Evolutionary conservation across 1,284 basidiomycete genomes (phyloP), one percentile per base, ranked within the genome.

Genomic region (Naganishia albida): DNA sequence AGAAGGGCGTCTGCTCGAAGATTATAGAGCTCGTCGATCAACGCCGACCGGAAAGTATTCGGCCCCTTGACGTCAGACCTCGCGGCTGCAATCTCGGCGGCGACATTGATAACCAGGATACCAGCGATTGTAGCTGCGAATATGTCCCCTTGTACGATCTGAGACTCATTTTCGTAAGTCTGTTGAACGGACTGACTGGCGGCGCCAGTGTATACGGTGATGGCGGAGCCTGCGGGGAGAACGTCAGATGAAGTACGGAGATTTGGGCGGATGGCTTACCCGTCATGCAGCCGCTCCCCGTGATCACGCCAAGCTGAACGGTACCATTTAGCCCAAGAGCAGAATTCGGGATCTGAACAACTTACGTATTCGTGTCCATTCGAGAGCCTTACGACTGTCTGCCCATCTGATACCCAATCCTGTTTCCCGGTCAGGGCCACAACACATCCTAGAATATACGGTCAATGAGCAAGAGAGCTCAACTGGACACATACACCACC

Each of bases 321-420:
- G 7, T 1, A 46, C 28, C 39, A 28, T 15, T 64, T 30, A 55
- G 34, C 28, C 15, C 8, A 7, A 8, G 23, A n/a, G 8, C 18
- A 34, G 34, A 10, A 34, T 6, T 34, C 34, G 10, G 6, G 10
- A 34, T 34, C 34, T 34, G 6, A 10, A 34, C 34, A 34, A 66
- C 75, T 64, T 44, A 77, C 77, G 15, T 90, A 80, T 13, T 83
- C 79, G 71, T 91, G 84, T 0, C 95, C 94, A 72, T 97, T 97
- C 0, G 82, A 80, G 6, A 91, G 80, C 26, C 83, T 82, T 30
- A 92, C 81, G 2, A 90, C 87, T 3, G 79, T 81, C 4, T 80
- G 72, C 1, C 94, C 94, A 74, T 97, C 90, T 0, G 91, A 92
- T 52, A 98, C 81, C 77, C 90, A 97, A 77, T 98, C 94, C 0